Base-by-base conservation (phyloP, 2,329 filamentous ascomycete genomes). In the Rasamsonia emersonii region DNA sequence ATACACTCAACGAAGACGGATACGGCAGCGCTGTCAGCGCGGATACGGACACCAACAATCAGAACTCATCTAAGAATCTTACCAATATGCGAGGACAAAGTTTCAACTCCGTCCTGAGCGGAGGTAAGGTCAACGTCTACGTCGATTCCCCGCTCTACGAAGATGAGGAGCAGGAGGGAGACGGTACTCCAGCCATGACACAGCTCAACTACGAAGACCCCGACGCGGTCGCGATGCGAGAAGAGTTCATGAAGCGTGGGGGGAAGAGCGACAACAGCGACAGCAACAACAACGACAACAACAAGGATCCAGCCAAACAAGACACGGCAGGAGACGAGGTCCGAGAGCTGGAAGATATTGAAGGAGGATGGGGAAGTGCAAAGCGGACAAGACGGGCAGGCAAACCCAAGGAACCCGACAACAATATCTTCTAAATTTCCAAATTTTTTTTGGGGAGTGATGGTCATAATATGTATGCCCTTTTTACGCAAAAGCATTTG, bases 201-300 rank as follows among this genome's bases (percentile, higher is more conserved):
- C 64, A 68, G 42, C 45, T 68, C 11, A 61, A 62, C 17, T 68
- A 68, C 35, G 63, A 68, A 36, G 64, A 67, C 37, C 55, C 62
- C 2, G 63, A 75, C 27, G 70, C 71, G 2, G 63, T 67, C 9
- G 67, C 67, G 33, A 72, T 73, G 45, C 68, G 69, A n/a, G 70
- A 73, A 19, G 69, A 67, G 21, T 68, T 67, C 17, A 65, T 71
- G 40, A 65, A 67, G 4, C 39, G 53, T 32, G 53, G 54, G 1
- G 40, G 65, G 49, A 46, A 72, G 47, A 39, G 65, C 44, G 37
- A 64, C 10, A 53, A 38, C 11, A 28, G 30, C 5, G 24, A 38
- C 13, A 32, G 34, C 20, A 21, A 23, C 10, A 19, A 32, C 7
- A 23, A 31, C 14, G 11, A 21, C 7, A 25, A 32, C 16, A 30